A percentile compares a stretch with the other conserved stretches of the same genome.
Evolutionary conservation across 2,329 filamentous ascomycete genomes (phyloP).

Genomic region (Aspergillus latus): DNA sequence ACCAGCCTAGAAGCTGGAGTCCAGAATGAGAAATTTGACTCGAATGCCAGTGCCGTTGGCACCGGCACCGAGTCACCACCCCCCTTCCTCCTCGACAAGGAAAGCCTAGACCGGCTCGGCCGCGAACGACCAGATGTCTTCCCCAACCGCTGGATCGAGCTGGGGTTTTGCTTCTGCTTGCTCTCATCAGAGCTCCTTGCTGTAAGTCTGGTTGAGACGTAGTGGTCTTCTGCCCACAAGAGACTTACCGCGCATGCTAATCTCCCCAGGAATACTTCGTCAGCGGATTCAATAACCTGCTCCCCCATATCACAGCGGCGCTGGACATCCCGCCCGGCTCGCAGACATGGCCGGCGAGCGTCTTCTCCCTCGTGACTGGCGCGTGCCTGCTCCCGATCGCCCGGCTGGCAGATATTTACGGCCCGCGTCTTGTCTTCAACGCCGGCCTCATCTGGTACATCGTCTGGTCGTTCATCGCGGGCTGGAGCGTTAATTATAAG

Average conservation of each 20-base stretch:
- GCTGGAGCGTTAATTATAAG: constrained; percentile 8
- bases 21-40: neutral
- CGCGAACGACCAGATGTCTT: constrained; percentile 3
- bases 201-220: neutral
- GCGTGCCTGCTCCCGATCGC: constrained; percentile 8
- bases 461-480: constrained; percentile 7
- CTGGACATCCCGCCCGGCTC: constrained; percentile 8
- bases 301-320: constrained; percentile 5
- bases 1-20: neutral
- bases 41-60: neutral
- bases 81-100: neutral
- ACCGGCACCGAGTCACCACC: neutral
- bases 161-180: constrained; percentile 2
- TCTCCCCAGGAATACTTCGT: constrained; percentile 1
- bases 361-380: constrained; percentile 15
- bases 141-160: constrained; percentile 1
- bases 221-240: too few relatives aligned
- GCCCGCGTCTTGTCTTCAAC: constrained; percentile 10
- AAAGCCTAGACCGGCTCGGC: neutral
- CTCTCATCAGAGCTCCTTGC: neutral
- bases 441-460: constrained; percentile 7
- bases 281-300: constrained; percentile 12
- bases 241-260: too few relatives aligned
- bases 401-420: constrained; percentile 12
- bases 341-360: constrained; percentile 14